These are phyloP conservation scores for Suzukiozyma palmioleophila DNA, from an alignment of 1,139 yeast species.

Conservation along the genomic window DNA sequence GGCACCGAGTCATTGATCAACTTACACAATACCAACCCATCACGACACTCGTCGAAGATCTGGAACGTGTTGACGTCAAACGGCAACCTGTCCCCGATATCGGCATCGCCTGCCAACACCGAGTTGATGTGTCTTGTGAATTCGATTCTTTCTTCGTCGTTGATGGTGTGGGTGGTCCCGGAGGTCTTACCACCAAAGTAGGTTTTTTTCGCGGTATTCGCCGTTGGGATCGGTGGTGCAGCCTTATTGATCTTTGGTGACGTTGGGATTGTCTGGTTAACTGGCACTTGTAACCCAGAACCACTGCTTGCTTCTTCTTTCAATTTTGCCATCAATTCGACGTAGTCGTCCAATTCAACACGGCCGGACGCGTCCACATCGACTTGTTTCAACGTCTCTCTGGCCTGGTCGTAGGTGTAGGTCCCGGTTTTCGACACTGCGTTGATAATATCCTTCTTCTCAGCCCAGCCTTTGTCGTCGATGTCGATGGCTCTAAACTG, in stretches of 20 bases:
- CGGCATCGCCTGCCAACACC: slow-evolving; percentile 85
- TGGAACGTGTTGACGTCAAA: slow-evolving; percentile 94
- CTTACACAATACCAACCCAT: slow-evolving; percentile 88
- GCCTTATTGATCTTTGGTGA: slow-evolving; percentile 17
- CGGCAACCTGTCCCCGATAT: slow-evolving; percentile 82
- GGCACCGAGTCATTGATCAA: slow-evolving; percentile 97
- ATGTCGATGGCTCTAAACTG: slow-evolving; percentile 71
- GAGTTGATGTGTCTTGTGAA: slow-evolving; percentile 94
- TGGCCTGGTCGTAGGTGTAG: slow-evolving; percentile 84
- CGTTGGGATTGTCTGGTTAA: slow-evolving; percentile 10
- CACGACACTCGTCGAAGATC: slow-evolving; percentile 93
- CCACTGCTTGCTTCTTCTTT: slow-evolving; percentile 45
- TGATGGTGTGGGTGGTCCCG: slow-evolving; percentile 95
- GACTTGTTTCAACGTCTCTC: slow-evolving; percentile 87
- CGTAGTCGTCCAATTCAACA: slow-evolving; percentile 94
- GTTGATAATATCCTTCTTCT: slow-evolving; percentile 84
- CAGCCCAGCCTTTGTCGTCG: slow-evolving; percentile 95
- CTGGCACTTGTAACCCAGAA: slow-evolving; percentile 16
- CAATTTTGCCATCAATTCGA: slow-evolving; percentile 73
- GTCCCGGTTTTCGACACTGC: slow-evolving; percentile 75
- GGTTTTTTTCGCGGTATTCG: slow-evolving; percentile 61
- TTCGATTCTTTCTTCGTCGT: slow-evolving; percentile 94
- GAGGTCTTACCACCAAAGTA: slow-evolving; percentile 76
- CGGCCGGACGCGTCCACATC: slow-evolving; percentile 96
- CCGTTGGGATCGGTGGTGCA: slow-evolving; percentile 41